Evolutionary conservation across 2,329 filamentous ascomycete genomes (phyloP).

Genomic region (Ophiocordyceps camponoti-leonardi): DNA sequence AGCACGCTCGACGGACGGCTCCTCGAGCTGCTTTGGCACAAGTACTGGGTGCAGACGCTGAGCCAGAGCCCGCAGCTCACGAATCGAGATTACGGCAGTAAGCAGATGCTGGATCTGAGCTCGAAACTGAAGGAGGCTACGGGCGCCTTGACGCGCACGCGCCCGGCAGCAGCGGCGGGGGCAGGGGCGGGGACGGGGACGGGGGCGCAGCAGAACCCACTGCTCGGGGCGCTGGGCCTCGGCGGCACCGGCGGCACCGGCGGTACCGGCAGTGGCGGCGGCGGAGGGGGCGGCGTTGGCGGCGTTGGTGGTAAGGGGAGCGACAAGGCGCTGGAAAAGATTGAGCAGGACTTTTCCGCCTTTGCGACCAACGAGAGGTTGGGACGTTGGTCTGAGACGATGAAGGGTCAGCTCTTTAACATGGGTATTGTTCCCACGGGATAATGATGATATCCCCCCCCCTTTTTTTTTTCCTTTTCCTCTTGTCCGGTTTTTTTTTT

Average conservation of each 20-base stretch:
- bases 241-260: too few relatives aligned
- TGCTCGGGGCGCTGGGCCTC: conserved; percentile 4
- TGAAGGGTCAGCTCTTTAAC: conserved; percentile 48
- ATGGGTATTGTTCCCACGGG: conserved; percentile 12
- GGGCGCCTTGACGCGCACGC: conserved; percentile 8
- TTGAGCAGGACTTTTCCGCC: conserved; percentile 42
- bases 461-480: background rate
- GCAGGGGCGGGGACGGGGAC: too few relatives aligned
- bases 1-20: conserved; percentile 76
- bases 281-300: too few relatives aligned
- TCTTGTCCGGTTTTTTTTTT: background rate
- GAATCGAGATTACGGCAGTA: conserved; percentile 83
- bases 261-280: too few relatives aligned
- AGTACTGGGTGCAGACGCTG: conserved; percentile 96
- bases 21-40: conserved; percentile 87
- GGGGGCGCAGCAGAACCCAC: conserved; percentile 10
- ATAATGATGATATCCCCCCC: too few relatives aligned
- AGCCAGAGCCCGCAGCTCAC: conserved; percentile 80
- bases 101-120: conserved; percentile 78
- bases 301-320: conserved; percentile 8
- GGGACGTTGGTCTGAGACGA: conserved; percentile 42
- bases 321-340: conserved; percentile 37
- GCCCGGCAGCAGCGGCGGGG: too few relatives aligned
- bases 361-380: conserved; percentile 44
- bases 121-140: conserved; percentile 60